Evolutionary conservation across 2,329 filamentous ascomycete species (phyloP), one percentile per base, ranked within the genome.

Genomic region (Chaetomium sp.): DNA sequence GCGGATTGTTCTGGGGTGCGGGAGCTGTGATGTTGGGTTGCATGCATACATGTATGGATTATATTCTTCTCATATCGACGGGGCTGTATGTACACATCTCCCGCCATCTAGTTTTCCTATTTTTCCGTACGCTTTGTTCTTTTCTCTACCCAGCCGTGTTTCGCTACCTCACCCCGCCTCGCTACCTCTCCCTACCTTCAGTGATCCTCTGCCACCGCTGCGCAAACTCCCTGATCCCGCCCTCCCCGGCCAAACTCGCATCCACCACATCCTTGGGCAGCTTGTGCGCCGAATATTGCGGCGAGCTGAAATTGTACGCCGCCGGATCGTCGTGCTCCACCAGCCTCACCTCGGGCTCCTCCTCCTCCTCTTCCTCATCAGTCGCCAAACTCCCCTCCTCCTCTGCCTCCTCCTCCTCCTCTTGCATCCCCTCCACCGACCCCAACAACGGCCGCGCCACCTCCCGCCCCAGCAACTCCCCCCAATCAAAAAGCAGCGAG

Each of bases 281-380:
- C 78, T 98, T 99, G 75, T 98, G 94, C 3, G 95, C 94, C 67
- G 93, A 97, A 76, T 96, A 98, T 73, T 94, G 91, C 1, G 92
- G 86, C 4, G 91, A 90, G 69, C 86, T 88, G 74, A 97, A 96
- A 70, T 90, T 90, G 74, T 92, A 95, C 0, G 93, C 93, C 66
- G 94, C 91, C 0, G 93, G 92, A 70, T 98, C 94, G 68, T 94
- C 90, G 74, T 88, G 88, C 70, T 89, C 87, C 55, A 99, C 86
- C 9, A 98, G 82, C 50, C 94, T 84, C 69, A 99, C 84, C 76
- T 97, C 93, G 0, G 93, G 91, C 5, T 83, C 82, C 73, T 85
- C 87, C 8, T 88, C 85, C 0, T 82, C 82, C 1, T 82, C 82
- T 6, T 85, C 83, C 0, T 82, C 79, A 1, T 93, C 89, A n/a